phyloP scores from a whole-genome alignment of 2,329 filamentous ascomycete species.

The Basipetospora chlamydospora region DNA sequence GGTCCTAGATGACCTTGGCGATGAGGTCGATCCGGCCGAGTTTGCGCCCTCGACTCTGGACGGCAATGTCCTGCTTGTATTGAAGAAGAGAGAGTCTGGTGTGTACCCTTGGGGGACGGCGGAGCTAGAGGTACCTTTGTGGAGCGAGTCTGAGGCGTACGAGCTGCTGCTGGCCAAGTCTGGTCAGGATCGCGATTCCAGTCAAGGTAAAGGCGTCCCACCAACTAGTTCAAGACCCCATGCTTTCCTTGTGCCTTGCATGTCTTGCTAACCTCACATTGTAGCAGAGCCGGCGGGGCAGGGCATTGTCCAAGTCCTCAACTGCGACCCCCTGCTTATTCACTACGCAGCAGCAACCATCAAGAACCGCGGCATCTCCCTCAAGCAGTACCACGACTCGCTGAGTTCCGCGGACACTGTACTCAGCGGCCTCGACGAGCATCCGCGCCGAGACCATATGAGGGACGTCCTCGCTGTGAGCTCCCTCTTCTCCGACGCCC shows the following conservation, averaged over 20 bases:
- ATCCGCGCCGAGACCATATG: conserved; percentile 2
- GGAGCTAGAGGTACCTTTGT: neutral
- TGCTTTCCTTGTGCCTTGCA: neutral
- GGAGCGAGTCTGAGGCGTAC: conserved; percentile 2
- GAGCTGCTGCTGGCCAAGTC: conserved; percentile 2
- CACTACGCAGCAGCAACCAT: neutral
- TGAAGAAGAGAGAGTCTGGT: neutral
- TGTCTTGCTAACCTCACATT: neutral
- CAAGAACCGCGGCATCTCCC: neutral
- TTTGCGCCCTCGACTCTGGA: conserved; percentile 2
- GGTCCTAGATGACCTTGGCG: conserved; percentile 2
- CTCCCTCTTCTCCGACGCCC: neutral
- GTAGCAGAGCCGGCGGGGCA: neutral
- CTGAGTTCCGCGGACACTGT: neutral
- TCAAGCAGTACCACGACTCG: neutral
- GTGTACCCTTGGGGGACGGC: neutral
- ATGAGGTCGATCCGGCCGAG: neutral
- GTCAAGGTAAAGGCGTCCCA: too few relatives aligned
- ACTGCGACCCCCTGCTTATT: neutral
- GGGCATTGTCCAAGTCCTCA: neutral
- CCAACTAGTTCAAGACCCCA: too few relatives aligned
- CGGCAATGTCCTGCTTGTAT: neutral
- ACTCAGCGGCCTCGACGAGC: neutral
- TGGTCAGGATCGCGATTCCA: neutral
- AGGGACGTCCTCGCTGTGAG: conserved; percentile 1